phyloP scores from a whole-genome alignment of 257 asterid genomes.

The Solanum chmielewskii region DNA sequence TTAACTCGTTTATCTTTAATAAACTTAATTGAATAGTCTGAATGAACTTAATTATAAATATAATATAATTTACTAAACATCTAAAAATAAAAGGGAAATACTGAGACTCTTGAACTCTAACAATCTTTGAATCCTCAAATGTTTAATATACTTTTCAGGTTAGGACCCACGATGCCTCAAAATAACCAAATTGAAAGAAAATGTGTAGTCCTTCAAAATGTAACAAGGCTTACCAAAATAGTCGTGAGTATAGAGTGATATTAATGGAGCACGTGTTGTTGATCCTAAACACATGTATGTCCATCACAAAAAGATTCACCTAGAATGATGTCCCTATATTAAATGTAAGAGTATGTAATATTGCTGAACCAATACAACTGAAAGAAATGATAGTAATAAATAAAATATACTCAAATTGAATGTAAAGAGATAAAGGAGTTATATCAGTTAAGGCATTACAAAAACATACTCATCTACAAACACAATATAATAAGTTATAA shows the following conservation, averaged over 20 bases:
- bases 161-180: neutral
- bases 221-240: neutral
- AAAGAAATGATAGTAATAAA: too few relatives aligned
- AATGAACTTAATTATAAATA: neutral
- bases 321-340: too few relatives aligned
- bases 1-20: neutral
- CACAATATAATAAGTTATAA: too few relatives aligned
- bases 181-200: neutral
- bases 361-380: too few relatives aligned
- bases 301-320: neutral
- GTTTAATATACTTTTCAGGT: neutral
- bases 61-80: neutral
- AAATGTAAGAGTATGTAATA: too few relatives aligned
- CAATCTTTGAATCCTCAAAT: neutral
- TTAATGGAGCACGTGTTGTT: neutral
- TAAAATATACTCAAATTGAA: too few relatives aligned
- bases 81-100: too few relatives aligned
- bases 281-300: neutral
- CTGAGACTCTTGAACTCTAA: neutral
- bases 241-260: neutral
- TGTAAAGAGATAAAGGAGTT: too few relatives aligned
- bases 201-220: neutral
- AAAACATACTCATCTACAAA: too few relatives aligned
- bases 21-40: neutral
- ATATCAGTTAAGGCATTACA: too few relatives aligned